Evolutionary conservation across 371 early-diverging fungal genomes (phyloP).

Genomic region (Rhizomucor pusillus): DNA sequence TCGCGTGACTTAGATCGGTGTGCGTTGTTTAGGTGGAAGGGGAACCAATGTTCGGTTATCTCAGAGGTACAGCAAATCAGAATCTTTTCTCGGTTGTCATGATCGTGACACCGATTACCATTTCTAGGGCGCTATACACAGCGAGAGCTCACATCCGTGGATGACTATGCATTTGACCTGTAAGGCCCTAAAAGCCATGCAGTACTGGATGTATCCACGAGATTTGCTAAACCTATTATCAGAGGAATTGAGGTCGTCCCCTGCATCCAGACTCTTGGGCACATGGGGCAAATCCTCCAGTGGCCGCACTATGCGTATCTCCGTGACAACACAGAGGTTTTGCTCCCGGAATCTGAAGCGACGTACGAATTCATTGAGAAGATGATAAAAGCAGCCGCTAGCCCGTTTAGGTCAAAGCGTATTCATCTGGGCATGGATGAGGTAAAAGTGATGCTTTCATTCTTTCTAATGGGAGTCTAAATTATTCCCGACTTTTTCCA

Average conservation of each 20-base stretch:
- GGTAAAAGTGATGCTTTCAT: conserved; percentile 19
- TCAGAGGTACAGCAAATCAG: conserved; percentile 49
- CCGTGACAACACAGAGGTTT: conserved; percentile 79
- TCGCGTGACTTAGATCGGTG: no score
- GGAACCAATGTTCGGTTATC: conserved; percentile 86
- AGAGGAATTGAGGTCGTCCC: conserved; percentile 87
- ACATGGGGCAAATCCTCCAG: conserved; percentile 85
- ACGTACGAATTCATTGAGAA: conserved; percentile 80
- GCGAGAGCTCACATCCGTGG: conserved; percentile 67
- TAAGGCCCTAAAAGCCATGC: conserved; percentile 19
- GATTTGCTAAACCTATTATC: background rate
- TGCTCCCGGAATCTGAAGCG: conserved; percentile 66
- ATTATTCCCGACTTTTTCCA: background rate
- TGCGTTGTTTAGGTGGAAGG: conserved; percentile 44
- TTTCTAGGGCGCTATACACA: conserved; percentile 61
- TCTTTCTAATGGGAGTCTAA: background rate
- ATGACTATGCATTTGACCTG: conserved; percentile 75
- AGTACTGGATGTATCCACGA: background rate
- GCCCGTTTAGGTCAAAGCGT: conserved; percentile 70
- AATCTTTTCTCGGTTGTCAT: background rate
- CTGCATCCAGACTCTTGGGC: conserved; percentile 89
- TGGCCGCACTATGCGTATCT: conserved; percentile 80
- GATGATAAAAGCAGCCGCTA: conserved; percentile 61
- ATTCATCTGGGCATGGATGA: conserved; percentile 92
- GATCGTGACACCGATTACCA: background rate